These are phyloP conservation scores for Ustilago nuda DNA, from an alignment of 1,284 basidiomycete genomes.

Conservation along the genomic window DNA sequence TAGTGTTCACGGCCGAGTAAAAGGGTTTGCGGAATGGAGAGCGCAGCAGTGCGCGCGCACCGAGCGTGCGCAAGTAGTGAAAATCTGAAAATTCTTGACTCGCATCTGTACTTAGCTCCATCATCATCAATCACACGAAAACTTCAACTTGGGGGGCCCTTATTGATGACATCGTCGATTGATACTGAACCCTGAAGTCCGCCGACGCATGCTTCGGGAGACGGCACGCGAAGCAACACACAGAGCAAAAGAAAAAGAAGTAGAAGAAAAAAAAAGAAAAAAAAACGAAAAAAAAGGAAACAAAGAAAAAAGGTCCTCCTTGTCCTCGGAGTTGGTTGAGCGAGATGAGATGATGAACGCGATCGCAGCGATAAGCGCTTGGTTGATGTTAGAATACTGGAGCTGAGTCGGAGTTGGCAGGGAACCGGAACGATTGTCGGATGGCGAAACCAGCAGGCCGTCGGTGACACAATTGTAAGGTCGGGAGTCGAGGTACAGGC, in stretches of 20 bases:
- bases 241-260: too few species aligned
- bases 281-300: too few species aligned
- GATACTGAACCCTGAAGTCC: not conserved
- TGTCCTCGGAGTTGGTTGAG: not conserved
- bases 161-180: slow-evolving; percentile 14
- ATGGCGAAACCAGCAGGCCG: slow-evolving; percentile 6
- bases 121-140: too few species aligned
- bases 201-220: slow-evolving; percentile 11
- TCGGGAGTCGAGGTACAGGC: not conserved
- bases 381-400: slow-evolving; percentile 1
- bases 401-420: slow-evolving; percentile 32
- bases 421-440: slow-evolving; percentile 20
- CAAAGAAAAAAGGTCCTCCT: not conserved
- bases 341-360: not conserved
- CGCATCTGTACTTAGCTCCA: too few species aligned
- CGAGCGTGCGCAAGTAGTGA: too few species aligned
- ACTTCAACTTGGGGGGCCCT: not conserved
- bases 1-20: too few species aligned
- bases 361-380: slow-evolving; percentile 6
- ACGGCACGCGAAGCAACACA: not conserved
- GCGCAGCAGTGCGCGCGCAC: too few species aligned
- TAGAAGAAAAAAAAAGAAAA: too few species aligned
- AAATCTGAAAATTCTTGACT: too few species aligned
- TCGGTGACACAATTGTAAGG: not conserved
- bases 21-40: too few species aligned